Percentiles rank a stretch among this genome's conserved stretches.
Conservation (phyloP, 108 stramenopile species). For the Aurantiochytrium sp. region DNA sequence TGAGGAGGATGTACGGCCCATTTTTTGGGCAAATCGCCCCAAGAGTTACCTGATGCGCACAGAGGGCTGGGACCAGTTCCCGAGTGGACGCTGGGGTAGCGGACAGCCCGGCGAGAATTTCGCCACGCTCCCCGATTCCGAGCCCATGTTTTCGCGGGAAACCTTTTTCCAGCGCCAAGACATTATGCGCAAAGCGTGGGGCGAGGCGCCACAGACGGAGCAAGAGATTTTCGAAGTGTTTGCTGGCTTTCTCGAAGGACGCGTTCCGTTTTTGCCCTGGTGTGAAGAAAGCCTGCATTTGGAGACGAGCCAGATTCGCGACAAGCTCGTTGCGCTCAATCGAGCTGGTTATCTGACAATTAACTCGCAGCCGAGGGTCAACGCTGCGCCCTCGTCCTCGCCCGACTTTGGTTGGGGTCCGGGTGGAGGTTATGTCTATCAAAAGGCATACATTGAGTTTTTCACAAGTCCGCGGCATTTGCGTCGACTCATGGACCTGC, state of each 20-base stretch:
- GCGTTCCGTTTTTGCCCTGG: constrained; percentile 82
- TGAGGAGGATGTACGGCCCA: constrained; percentile 82
- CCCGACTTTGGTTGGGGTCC: constrained; percentile 88
- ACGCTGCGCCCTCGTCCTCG: constrained; percentile 67
- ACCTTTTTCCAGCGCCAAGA: constrained; percentile 66
- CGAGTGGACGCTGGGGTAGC: constrained; percentile 89
- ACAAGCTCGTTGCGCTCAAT: constrained; percentile 68
- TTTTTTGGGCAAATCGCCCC: constrained; percentile 95
- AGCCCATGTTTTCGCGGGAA: constrained; percentile 22
- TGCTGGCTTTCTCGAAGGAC: constrained; percentile 77
- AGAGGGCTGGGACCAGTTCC: constrained; percentile 92
- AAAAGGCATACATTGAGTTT: constrained; percentile 92
- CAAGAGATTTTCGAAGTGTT: constrained; percentile 84
- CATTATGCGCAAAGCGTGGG: constrained; percentile 78
- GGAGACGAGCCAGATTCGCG: constrained; percentile 72
- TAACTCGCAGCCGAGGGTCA: constrained; percentile 85
- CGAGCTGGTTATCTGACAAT: constrained; percentile 79
- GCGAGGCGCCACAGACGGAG: constrained; percentile 61
- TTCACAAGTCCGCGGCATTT: constrained; percentile 73
- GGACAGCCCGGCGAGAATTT: constrained; percentile 25
- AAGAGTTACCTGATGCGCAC: constrained; percentile 83
- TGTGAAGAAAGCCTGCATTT: constrained; percentile 85
- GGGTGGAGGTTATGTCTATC: constrained; percentile 80
- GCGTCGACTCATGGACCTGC: constrained; percentile 46
- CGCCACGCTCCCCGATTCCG: background rate